Evolutionary conservation across 768 basidiomycete genomes (phyloP).

Genomic region (Mycena chlorophos): DNA sequence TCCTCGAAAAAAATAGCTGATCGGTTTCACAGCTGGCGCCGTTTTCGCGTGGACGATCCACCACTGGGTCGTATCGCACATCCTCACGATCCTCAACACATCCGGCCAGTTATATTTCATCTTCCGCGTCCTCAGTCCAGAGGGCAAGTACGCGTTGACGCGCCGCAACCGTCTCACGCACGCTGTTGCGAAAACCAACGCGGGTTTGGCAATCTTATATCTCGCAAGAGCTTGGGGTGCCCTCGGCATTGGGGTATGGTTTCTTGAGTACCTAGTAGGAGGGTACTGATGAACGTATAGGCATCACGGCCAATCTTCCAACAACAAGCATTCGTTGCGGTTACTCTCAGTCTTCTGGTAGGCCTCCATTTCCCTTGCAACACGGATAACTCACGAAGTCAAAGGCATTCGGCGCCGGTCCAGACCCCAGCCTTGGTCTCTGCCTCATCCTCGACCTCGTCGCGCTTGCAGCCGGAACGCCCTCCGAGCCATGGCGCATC

Average conservation of each 20-base stretch:
- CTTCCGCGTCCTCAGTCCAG: slow-evolving; percentile 30
- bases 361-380: slow-evolving; percentile 6
- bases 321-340: slow-evolving; percentile 27
- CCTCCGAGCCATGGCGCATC: slow-evolving; percentile 25
- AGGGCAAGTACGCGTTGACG: slow-evolving; percentile 25
- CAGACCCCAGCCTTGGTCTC: slow-evolving; percentile 37
- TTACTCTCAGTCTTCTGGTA: slow-evolving; percentile 34
- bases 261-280: background rate
- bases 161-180: slow-evolving; percentile 35
- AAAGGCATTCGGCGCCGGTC: slow-evolving; percentile 38
- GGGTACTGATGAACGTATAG: slow-evolving; percentile 9
- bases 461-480: slow-evolving; percentile 30
- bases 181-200: slow-evolving; percentile 42
- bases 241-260: slow-evolving; percentile 26
- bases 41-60: slow-evolving; percentile 31
- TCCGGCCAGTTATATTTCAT: slow-evolving; percentile 38
- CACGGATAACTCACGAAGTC: background rate
- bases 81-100: slow-evolving; percentile 34
- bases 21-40: slow-evolving; percentile 28
- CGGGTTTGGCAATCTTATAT: slow-evolving; percentile 38
- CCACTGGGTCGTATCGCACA: slow-evolving; percentile 29
- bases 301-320: slow-evolving; percentile 22
- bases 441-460: slow-evolving; percentile 33
- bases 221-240: slow-evolving; percentile 34
- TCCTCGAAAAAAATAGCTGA: background rate